Conservation (phyloP, 768 basidiomycete species). For the Xerocomus brunneocitrinus region DNA sequence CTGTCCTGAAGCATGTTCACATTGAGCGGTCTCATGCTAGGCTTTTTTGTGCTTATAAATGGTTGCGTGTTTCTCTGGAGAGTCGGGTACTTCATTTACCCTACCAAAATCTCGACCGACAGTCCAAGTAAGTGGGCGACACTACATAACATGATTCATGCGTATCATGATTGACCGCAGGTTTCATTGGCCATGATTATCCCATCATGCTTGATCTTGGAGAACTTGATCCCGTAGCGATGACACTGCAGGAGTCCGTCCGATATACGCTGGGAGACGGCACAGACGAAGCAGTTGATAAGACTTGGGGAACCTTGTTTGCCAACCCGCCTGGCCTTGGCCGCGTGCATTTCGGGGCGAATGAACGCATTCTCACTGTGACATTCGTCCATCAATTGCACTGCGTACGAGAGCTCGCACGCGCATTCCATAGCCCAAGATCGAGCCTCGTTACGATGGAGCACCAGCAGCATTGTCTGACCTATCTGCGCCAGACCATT, state of each 20-base stretch:
- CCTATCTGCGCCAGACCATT: constrained; percentile 34
- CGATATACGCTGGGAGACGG: constrained; percentile 3
- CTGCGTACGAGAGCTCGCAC: constrained; percentile 6
- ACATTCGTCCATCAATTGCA: constrained; percentile 10
- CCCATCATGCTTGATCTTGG: constrained; percentile 7
- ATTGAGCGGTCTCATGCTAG: background rate
- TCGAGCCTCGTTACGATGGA: background rate
- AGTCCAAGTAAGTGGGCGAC: background rate
- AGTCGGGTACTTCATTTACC: background rate
- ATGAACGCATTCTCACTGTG: constrained; percentile 4
- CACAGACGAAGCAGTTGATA: constrained; percentile 1
- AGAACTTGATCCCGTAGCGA: constrained; percentile 4
- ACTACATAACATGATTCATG: background rate
- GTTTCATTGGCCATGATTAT: constrained; percentile 6
- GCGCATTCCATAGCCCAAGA: constrained; percentile 7
- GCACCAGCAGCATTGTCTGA: constrained; percentile 35
- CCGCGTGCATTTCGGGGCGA: constrained; percentile 4
- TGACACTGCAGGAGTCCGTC: constrained; percentile 9
- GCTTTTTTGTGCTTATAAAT: constrained; percentile 4
- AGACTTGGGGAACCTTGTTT: constrained; percentile 7
- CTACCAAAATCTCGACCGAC: background rate
- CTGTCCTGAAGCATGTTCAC: background rate
- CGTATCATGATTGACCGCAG: background rate
- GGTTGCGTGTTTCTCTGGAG: constrained; percentile 2
- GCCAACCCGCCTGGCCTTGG: constrained; percentile 10